phyloP scores from a whole-genome alignment of 805 yeast genomes.

The Lipomyces kockii region DNA sequence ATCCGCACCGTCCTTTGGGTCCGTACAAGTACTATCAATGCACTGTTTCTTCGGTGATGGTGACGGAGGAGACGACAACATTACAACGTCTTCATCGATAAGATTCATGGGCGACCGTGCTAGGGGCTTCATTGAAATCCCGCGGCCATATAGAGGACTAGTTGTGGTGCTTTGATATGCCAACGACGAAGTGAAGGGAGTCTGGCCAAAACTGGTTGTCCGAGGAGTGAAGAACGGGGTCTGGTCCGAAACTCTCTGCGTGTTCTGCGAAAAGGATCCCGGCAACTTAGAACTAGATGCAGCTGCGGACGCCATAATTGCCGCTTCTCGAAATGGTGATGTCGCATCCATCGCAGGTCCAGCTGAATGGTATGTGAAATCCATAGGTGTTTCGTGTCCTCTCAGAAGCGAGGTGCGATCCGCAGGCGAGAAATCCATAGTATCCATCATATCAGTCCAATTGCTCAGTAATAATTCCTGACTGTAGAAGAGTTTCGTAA shows the following conservation, averaged over 20 bases:
- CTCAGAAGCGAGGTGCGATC: conserved; percentile 6
- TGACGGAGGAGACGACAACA: conserved; percentile 24
- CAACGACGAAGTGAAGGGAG: neutral
- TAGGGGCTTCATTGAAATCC: neutral
- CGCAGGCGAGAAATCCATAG: conserved; percentile 20
- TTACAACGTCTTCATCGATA: conserved; percentile 28
- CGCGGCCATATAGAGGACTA: conserved; percentile 12
- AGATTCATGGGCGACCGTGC: conserved; percentile 1
- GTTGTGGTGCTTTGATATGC: neutral
- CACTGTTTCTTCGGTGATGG: conserved; percentile 2
- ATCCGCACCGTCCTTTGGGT: neutral
- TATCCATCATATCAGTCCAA: conserved; percentile 11
- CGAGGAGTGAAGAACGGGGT: conserved; percentile 10
- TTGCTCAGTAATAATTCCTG: neutral
- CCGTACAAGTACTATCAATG: neutral
- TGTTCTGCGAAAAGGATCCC: conserved; percentile 4
- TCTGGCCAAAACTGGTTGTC: neutral
- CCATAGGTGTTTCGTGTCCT: conserved; percentile 36
- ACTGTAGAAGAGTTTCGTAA: neutral
- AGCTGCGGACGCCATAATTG: conserved; percentile 2
- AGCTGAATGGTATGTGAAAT: conserved; percentile 19
- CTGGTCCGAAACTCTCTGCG: conserved; percentile 5
- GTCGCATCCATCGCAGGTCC: conserved; percentile 23
- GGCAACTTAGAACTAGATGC: conserved; percentile 18
- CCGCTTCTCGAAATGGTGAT: conserved; percentile 19